Base-by-base conservation (phyloP, 805 yeast species). In the Deakozyma indianensis region DNA sequence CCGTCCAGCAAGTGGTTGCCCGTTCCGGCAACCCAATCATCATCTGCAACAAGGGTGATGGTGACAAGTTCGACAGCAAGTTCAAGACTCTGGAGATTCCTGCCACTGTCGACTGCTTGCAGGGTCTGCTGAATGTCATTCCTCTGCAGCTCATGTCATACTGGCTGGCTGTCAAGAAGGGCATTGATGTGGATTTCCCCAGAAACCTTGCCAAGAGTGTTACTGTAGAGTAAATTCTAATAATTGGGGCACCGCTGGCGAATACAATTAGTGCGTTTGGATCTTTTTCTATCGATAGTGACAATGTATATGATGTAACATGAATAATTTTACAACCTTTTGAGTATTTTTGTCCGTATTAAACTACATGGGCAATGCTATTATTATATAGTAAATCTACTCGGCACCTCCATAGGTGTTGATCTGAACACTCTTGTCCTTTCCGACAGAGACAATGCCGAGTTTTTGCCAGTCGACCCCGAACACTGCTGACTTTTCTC, bases 131-230 rank as follows among this genome's bases (percentile, higher is more conserved):
- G 60, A 92, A 90, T 60, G 94, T 92, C 52, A 77, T 92, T 56
- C 98, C 98, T 46, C 65, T 92, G 61, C 99, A 92, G 66, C 73
- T 92, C 64, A 87, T 88, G 77, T 82, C 96, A 59, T 92, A 92
- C 70, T 88, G 95, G 92, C 74, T 92, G 58, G 96, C 98, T 45
- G 90, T 86, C 45, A 78, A 80, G 66, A 83, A 90, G 61, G 97
- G 96, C 35, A 81, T 84, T 55, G 95, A 92, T 61, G 98, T 94
- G 47, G 99, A 92, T 65, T 90, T 90, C 79, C 99, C 99, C 53
- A 79, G 98, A 69, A 92, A 92, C 71, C 75, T 92, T 68, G 99
- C 99, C 51, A 92, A 92, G 71, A 82, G 95, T 44, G 99, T 92
- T 47, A 92, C 99, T 42, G 98, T 92, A 51, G 97, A 87, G 70